Conservation (phyloP, 352 stramenopile species). For the Pythium monospermum region DNA sequence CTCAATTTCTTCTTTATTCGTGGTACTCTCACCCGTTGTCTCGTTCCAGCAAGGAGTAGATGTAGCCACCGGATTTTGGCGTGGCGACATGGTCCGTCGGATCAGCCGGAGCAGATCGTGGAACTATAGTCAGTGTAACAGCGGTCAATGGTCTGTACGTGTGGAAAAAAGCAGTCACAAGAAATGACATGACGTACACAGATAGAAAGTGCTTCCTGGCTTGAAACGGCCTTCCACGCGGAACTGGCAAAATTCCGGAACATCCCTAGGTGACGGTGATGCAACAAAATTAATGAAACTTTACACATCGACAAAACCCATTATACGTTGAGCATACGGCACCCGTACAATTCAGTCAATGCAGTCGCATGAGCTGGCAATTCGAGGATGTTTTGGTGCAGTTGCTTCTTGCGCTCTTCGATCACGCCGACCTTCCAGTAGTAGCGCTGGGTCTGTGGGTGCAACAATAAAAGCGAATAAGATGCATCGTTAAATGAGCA, state of each 20-base stretch:
- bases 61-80: constrained; percentile 80
- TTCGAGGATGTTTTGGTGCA: constrained; percentile 53
- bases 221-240: constrained; percentile 63
- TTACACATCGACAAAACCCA: too few species aligned
- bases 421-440: constrained; percentile 88
- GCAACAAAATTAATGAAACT: background rate
- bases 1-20: background rate
- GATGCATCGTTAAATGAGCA: background rate
- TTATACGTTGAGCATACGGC: too few species aligned
- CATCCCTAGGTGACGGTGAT: background rate
- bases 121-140: constrained; percentile 32
- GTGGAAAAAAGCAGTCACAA: background rate
- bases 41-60: constrained; percentile 77
- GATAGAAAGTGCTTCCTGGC: constrained; percentile 68
- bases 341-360: constrained; percentile 45
- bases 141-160: constrained; percentile 3
- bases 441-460: constrained; percentile 71
- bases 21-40: constrained; percentile 43
- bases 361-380: constrained; percentile 57
- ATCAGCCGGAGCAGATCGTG: constrained; percentile 74
- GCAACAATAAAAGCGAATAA: background rate
- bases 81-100: constrained; percentile 68
- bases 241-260: constrained; percentile 75
- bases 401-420: constrained; percentile 74
- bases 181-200: constrained; percentile 36